Evolutionary conservation across 2,329 filamentous ascomycete species (phyloP), one percentile per base, ranked within the genome.

Genomic region (Mycocentrospora acerina): DNA sequence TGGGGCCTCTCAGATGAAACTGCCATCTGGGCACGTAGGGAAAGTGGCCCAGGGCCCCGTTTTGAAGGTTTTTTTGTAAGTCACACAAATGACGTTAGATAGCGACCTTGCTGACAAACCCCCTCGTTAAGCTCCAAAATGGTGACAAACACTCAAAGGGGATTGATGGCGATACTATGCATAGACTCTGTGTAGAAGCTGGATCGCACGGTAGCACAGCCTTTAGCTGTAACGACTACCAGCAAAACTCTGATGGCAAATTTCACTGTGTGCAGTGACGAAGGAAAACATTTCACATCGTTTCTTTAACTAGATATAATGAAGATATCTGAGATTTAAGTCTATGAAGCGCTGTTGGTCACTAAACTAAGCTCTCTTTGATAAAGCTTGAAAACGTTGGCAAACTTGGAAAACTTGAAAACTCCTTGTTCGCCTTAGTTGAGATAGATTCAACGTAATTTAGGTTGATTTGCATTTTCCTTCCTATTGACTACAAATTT

Each of bases 171-270:
- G 29, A 31, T 31, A 31, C 29, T 17, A 11, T 18, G n/a, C 29
- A 31, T 18, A 31, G 29, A 11, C 29, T 31, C 29, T 31, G 29
- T 18, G 7, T 15, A 31, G 29, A 31, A 31, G 29, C 29, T 31
- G 29, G 29, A 31, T 15, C 29, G 14, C 15, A 12, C 17, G 29
- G 22, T 31, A 31, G 29, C 29, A 17, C 29, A 12, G 29, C 29
- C 15, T 31, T 31, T 18, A 31, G 29, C 15, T 31, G 29, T 18
- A 31, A 31, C 29, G 9, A 11, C 14, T 31, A 31, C 22, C 29
- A 31, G 22, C 17, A 18, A 3, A 31, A 31, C n/a, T 18, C 29
- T 17, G 29, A 31, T 18, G 22, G 22, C 13, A 31, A 18, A 18
- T 8, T 31, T 18, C 29, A 31, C 29, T 31, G 29, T 18, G 29